Evolutionary conservation across 164 flowering plant genomes (phyloP), one percentile per base, ranked within the genome.

Genomic region (Liquidambar formosana): DNA sequence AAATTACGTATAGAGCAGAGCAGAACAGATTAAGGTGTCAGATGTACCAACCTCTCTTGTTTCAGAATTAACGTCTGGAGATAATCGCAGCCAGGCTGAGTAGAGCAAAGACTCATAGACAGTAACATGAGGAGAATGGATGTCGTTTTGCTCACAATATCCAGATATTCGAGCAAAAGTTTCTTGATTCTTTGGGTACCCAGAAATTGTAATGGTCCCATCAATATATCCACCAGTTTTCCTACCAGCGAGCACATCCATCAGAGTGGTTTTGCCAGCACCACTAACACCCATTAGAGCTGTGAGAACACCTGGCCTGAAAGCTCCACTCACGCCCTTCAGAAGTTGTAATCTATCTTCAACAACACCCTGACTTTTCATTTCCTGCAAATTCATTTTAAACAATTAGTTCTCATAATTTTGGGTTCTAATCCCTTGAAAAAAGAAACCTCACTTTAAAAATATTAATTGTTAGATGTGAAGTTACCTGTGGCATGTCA

Each of bases 311-410:
- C 83, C 83, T 0, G 83, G 83, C 64, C 81, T 75, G 33, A 80
- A 80, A 15, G 81, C 77, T 5, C 83, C 83, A 60, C 80, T 83
- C 9, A 85, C 83, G 27, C 82, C 80, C 53, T 80, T 80, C 62
- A 85, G 57, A 43, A 85, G 81, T 67, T 67, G 79, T 60, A 85
- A 68, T 61, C 68, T 75, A 38, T 83, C 82, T 47, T 83, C 82
- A n/a, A 12, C 19, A 4, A 83, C 69, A 57, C 88, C 86, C 65
- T 85, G 86, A 23, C 21, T 72, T 76, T 82, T 89, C 87, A 79
- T 77, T 78, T 77, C 83, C 83, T 84, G 75, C 57, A 51, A 38
- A 43, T 46, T 44, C 14, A 27, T 3, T 41, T 18, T 5, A 19
- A 38, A 66, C 58, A 18, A 57, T 48, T 15, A 49, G 48, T 49